Conservation (phyloP, 176 grass and related monocot genomes). For the Zizania latifolia region DNA sequence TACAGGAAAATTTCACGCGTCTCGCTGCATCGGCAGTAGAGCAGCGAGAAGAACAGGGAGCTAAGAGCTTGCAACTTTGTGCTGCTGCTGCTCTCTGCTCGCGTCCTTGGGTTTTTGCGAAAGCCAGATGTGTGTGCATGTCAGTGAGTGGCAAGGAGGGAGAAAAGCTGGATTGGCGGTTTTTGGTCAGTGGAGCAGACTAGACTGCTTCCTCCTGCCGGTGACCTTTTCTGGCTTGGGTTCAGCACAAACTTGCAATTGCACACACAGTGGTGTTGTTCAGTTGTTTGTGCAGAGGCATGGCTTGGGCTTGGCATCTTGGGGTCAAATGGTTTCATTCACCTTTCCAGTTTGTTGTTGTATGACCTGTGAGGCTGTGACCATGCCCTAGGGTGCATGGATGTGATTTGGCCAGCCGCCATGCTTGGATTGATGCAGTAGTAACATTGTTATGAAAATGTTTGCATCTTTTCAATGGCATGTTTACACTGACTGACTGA, state of each 20-base stretch:
- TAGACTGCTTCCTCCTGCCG: no score
- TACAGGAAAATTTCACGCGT: neutral
- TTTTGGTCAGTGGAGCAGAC: neutral
- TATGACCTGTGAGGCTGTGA: constrained; percentile 16
- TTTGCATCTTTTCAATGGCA: neutral
- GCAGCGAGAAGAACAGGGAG: neutral
- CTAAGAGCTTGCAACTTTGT: no score
- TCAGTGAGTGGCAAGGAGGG: neutral
- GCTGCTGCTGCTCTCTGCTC: no score
- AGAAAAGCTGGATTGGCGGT: constrained; percentile 11
- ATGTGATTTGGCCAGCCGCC: neutral
- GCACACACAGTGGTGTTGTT: neutral
- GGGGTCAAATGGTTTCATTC: constrained; percentile 20
- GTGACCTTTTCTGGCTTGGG: neutral
- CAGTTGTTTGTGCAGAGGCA: constrained; percentile 21
- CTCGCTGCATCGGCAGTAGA: constrained; percentile 10
- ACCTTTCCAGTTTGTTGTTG: constrained; percentile 3
- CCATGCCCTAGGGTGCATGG: neutral
- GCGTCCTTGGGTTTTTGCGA: constrained; percentile 14
- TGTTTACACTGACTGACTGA: no score
- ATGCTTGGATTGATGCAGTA: no score
- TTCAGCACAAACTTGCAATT: neutral
- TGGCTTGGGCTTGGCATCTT: neutral
- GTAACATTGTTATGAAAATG: neutral
- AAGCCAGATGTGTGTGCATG: neutral